These are phyloP conservation scores for Berberis thunbergii DNA, from an alignment of 164 flowering plant species.

Conservation along the genomic window DNA sequence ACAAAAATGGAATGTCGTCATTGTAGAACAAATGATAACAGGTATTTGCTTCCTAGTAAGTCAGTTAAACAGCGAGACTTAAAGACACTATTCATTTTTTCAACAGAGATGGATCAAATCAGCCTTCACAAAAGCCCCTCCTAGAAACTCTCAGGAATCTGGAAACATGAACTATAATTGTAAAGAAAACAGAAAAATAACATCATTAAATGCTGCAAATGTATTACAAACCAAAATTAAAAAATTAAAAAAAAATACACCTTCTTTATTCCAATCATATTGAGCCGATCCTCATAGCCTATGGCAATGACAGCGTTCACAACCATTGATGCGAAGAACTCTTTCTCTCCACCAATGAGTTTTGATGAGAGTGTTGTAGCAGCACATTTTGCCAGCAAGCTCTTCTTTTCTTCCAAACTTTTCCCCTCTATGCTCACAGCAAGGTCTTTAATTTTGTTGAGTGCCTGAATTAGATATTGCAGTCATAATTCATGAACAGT, in stretches of 20 bases:
- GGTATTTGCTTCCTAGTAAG: too few species aligned
- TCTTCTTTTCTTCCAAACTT: conserved; percentile 85
- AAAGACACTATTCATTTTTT: too few species aligned
- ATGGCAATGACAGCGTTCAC: conserved; percentile 93
- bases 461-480: conserved; percentile 38
- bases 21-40: too few species aligned
- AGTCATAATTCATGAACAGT: neutral
- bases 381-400: conserved; percentile 83
- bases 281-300: conserved; percentile 78
- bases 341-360: conserved; percentile 97
- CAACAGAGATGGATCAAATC: too few species aligned
- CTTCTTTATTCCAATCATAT: conserved; percentile 95
- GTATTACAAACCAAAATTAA: too few species aligned
- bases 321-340: conserved; percentile 92
- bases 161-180: too few species aligned
- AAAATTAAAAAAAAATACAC: conserved; percentile 17
- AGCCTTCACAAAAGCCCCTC: too few species aligned
- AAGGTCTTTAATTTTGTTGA: conserved; percentile 75
- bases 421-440: conserved; percentile 92
- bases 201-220: too few species aligned
- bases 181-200: too few species aligned
- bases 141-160: too few species aligned
- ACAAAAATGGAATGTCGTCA: too few species aligned
- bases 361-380: conserved; percentile 93
- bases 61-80: too few species aligned